phyloP scores from a whole-genome alignment of 768 basidiomycete genomes.

The Amyloporia xantha region DNA sequence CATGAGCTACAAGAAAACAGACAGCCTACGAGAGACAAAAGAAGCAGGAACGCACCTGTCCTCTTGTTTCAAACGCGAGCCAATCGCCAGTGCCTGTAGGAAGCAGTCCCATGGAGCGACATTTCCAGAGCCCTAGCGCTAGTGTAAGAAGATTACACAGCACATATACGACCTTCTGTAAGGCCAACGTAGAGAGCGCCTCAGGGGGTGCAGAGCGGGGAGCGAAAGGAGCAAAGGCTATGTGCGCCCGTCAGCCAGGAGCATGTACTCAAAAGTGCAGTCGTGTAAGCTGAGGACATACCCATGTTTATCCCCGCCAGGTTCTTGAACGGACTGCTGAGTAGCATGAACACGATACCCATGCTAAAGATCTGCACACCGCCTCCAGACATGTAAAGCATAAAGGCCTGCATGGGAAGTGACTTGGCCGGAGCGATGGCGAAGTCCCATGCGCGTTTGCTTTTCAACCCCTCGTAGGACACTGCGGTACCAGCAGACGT shows the following conservation, averaged over 20 bases:
- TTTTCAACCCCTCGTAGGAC: conserved; percentile 63
- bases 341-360: conserved; percentile 91
- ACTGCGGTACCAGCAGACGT: conserved; percentile 30
- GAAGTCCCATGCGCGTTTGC: conserved; percentile 79
- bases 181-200: conserved; percentile 43
- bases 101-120: conserved; percentile 84
- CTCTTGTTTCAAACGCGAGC: conserved; percentile 87
- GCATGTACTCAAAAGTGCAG: not conserved
- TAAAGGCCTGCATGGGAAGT: conserved; percentile 95
- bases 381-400: conserved; percentile 97
- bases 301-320: conserved; percentile 72
- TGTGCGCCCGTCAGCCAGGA: not conserved
- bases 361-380: conserved; percentile 96
- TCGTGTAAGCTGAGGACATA: conserved; percentile 29
- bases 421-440: conserved; percentile 82
- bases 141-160: conserved; percentile 73
- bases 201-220: conserved; percentile 46
- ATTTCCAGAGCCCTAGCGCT: conserved; percentile 87
- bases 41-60: conserved; percentile 22
- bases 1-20: too few species aligned
- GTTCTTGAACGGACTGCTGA: conserved; percentile 82
- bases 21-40: too few species aligned
- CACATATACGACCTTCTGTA: conserved; percentile 69
- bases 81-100: conserved; percentile 92
- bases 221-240: conserved; percentile 71